These are phyloP conservation scores for Amanita fuliginea DNA, from an alignment of 768 basidiomycete genomes.

Conservation along the genomic window DNA sequence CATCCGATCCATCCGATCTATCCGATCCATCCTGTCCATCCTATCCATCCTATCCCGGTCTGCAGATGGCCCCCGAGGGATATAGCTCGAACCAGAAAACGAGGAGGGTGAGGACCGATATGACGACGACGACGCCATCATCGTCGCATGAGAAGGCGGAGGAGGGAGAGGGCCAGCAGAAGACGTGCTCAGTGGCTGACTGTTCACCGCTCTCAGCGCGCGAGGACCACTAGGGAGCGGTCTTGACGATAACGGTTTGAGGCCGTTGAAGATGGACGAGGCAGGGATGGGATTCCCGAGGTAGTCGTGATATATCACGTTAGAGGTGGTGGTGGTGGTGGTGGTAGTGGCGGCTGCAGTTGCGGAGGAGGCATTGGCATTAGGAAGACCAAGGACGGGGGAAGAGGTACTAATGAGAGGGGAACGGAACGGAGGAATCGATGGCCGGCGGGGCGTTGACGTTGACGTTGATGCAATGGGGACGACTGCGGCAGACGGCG, in stretches of 20 bases:
- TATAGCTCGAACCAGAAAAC: conserved; percentile 18
- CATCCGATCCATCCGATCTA: conserved; percentile 15
- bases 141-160: neutral
- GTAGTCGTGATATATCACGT: too few relatives aligned
- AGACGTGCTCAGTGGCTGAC: conserved; percentile 1
- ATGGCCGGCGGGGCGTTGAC: neutral
- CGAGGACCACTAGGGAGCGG: conserved; percentile 15
- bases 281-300: too few relatives aligned
- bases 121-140: too few relatives aligned
- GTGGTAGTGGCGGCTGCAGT: too few relatives aligned
- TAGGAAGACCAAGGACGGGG: neutral
- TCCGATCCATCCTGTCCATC: conserved; percentile 12
- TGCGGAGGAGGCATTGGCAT: neutral
- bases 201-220: conserved; percentile 9
- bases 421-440: conserved; percentile 1
- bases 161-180: too few relatives aligned
- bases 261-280: too few relatives aligned
- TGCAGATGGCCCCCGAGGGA: conserved; percentile 40
- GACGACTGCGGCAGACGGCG: conserved; percentile 8
- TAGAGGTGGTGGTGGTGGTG: too few relatives aligned
- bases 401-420: neutral
- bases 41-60: conserved; percentile 29
- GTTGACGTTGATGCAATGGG: neutral
- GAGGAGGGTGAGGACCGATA: too few relatives aligned
- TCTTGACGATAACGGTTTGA: conserved; percentile 7